Conservation (phyloP, 768 basidiomycete genomes). For the Boletus patriciae region DNA sequence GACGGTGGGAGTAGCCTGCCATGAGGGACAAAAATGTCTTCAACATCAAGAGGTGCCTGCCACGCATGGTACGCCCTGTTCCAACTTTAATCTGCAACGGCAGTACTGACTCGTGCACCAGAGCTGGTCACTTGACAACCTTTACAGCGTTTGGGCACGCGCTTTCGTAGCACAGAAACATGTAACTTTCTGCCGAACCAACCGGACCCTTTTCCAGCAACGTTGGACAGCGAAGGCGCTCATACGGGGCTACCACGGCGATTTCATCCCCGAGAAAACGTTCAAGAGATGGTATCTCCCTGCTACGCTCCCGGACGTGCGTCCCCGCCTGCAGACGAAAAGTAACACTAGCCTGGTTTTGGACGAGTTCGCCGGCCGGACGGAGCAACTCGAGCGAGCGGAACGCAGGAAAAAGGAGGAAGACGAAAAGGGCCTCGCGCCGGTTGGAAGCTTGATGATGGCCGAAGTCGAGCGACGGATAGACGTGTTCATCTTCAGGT, state of each 20-base stretch:
- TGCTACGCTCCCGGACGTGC: conserved; percentile 79
- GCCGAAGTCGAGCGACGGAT: conserved; percentile 90
- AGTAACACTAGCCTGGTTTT: conserved; percentile 43
- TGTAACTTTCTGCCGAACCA: conserved; percentile 56
- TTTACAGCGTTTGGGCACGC: conserved; percentile 87
- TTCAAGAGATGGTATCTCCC: conserved; percentile 98
- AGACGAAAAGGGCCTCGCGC: conserved; percentile 66
- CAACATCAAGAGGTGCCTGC: conserved; percentile 54
- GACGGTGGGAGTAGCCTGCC: conserved; percentile 13
- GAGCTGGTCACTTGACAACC: conserved; percentile 88
- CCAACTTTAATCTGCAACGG: background rate
- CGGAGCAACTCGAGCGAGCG: conserved; percentile 39
- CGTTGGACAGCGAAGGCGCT: conserved; percentile 87
- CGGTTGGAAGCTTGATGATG: conserved; percentile 95
- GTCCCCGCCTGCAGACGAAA: conserved; percentile 47
- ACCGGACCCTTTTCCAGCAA: conserved; percentile 79
- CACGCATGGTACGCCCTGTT: conserved; percentile 65
- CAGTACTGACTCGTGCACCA: conserved; percentile 32
- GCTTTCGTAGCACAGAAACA: conserved; percentile 48
- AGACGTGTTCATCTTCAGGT: conserved; percentile 88
- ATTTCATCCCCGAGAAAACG: conserved; percentile 86
- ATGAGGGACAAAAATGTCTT: conserved; percentile 54
- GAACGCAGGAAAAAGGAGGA: conserved; percentile 54
- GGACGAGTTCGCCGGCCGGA: conserved; percentile 59
- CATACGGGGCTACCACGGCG: conserved; percentile 92